These are phyloP conservation scores for Barnettozyma californica DNA, from an alignment of 805 yeast genomes.

Conservation along the genomic window DNA sequence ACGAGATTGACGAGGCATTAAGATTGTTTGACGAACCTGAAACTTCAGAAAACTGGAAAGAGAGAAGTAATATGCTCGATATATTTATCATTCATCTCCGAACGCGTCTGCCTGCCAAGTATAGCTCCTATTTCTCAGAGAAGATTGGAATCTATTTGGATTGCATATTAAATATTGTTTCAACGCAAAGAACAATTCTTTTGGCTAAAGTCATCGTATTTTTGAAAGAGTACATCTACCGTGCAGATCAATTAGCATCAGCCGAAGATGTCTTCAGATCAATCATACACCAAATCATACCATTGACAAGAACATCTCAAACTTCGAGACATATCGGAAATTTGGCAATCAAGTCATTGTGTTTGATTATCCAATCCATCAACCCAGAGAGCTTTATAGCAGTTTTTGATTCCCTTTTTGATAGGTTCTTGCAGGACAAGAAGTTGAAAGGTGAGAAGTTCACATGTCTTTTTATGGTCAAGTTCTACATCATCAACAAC, in stretches of 20 bases:
- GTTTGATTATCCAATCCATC: conserved; percentile 22
- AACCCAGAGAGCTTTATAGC: conserved; percentile 14
- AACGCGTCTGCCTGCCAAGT: conserved; percentile 11
- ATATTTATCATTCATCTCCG: conserved; percentile 20
- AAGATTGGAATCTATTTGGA: conserved; percentile 12
- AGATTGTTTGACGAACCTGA: conserved; percentile 13
- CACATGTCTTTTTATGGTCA: conserved; percentile 21
- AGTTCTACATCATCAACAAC: conserved; percentile 17
- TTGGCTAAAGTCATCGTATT: conserved; percentile 18
- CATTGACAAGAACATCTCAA: conserved; percentile 20
- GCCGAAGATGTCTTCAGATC: conserved; percentile 15
- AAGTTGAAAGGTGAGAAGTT: conserved; percentile 20
- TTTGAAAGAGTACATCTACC: conserved; percentile 21
- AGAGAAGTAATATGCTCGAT: conserved; percentile 14
- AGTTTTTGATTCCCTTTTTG: conserved; percentile 18
- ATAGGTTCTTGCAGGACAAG: conserved; percentile 10
- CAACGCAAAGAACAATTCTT: conserved; percentile 17
- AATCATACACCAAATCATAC: conserved; percentile 18
- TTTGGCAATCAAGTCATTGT: conserved; percentile 19
- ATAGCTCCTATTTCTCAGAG: conserved; percentile 12
- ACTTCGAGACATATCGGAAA: conserved; percentile 11
- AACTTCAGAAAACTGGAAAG: conserved; percentile 21
- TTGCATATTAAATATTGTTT: conserved; percentile 13
- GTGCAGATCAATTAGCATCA: conserved; percentile 14
- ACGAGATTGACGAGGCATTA: conserved; percentile 11